Evolutionary conservation across 257 asterid genomes (phyloP).

Genomic region (Thymus quinquecostatus): DNA sequence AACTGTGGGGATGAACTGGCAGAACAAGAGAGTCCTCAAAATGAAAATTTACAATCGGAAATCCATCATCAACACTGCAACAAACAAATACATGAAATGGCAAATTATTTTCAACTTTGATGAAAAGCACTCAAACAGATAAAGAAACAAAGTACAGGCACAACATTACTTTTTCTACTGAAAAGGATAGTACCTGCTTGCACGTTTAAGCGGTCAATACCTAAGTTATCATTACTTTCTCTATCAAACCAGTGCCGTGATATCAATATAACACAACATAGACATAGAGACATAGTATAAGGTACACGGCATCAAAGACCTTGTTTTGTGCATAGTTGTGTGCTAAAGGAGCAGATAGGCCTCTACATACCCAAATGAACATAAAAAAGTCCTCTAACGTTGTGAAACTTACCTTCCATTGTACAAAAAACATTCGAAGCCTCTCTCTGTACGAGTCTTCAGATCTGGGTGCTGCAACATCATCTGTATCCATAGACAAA

Average conservation of each 20-base stretch:
- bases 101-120: slow-evolving; percentile 6
- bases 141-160: no score
- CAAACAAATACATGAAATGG: slow-evolving; percentile 26
- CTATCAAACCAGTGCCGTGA: no score
- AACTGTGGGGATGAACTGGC: slow-evolving; percentile 80
- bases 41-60: slow-evolving; percentile 79
- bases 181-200: no score
- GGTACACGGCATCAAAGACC: neutral
- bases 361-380: neutral
- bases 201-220: no score
- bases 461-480: slow-evolving; percentile 61
- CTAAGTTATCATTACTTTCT: no score
- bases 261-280: no score
- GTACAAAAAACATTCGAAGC: slow-evolving; percentile 70
- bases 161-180: no score
- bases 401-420: slow-evolving; percentile 59
- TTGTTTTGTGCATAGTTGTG: neutral
- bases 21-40: slow-evolving; percentile 62
- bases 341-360: neutral
- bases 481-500: slow-evolving; percentile 43
- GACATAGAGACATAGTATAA: no score
- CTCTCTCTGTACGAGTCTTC: slow-evolving; percentile 53
- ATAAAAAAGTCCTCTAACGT: slow-evolving; percentile 6
- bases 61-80: slow-evolving; percentile 84
- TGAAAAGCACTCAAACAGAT: no score